phyloP scores from a whole-genome alignment of 2,329 filamentous ascomycete species.

The Macrophomina tecta region DNA sequence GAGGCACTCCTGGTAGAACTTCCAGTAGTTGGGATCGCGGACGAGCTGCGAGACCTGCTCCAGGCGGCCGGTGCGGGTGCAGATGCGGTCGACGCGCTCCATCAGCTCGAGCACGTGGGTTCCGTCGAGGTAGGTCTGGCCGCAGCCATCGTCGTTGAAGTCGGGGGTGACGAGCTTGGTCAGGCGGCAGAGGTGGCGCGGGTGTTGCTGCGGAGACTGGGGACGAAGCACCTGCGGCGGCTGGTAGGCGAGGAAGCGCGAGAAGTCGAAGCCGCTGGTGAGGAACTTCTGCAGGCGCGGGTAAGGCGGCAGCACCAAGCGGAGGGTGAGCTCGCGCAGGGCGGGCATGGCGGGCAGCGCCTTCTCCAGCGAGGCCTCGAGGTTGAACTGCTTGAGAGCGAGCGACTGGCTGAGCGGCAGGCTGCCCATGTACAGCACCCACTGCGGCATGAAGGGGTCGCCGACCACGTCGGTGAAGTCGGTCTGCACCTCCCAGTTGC shows the following conservation, averaged over 20 bases:
- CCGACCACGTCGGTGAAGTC: slow-evolving; percentile 23
- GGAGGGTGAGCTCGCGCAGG: slow-evolving; percentile 23
- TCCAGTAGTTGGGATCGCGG: slow-evolving; percentile 18
- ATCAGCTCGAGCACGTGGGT: slow-evolving; percentile 26
- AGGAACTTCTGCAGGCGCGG: slow-evolving; percentile 25
- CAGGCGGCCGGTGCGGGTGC: slow-evolving; percentile 17
- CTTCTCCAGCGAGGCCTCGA: slow-evolving; percentile 22
- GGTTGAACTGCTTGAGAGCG: slow-evolving; percentile 12
- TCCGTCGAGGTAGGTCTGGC: slow-evolving; percentile 17
- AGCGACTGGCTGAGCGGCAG: slow-evolving; percentile 19
- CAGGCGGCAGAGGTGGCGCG: neutral
- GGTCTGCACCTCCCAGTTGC: slow-evolving; percentile 25
- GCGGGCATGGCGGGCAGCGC: slow-evolving; percentile 17
- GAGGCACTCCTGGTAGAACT: slow-evolving; percentile 23
- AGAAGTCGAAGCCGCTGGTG: slow-evolving; percentile 19
- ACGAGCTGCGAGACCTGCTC: slow-evolving; percentile 2
- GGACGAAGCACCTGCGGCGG: neutral
- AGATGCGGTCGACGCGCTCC: slow-evolving; percentile 23
- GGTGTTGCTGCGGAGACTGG: neutral
- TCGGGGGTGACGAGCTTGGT: slow-evolving; percentile 21
- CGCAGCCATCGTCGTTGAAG: slow-evolving; percentile 20
- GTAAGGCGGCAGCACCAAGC: slow-evolving; percentile 21
- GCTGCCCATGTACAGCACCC: slow-evolving; percentile 17
- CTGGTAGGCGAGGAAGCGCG: slow-evolving; percentile 22
- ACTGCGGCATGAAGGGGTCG: slow-evolving; percentile 23